phyloP scores from a whole-genome alignment of 2,329 filamentous ascomycete genomes.

The Paramyrothecium sp. region DNA sequence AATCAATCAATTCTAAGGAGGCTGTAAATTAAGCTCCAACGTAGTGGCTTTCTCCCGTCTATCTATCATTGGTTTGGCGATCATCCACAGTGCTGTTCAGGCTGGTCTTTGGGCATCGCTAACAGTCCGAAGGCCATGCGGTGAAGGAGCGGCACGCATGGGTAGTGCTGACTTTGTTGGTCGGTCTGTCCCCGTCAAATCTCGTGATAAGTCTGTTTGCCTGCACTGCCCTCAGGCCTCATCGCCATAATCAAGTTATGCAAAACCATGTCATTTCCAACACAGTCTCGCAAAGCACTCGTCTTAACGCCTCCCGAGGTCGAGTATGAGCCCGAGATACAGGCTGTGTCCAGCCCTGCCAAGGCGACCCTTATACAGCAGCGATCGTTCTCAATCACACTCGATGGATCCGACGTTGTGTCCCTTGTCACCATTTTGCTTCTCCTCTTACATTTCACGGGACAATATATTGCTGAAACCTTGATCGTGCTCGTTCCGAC shows the following conservation, averaged over 20 bases:
- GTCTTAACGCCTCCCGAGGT: constrained; percentile 15
- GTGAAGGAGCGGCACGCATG: neutral
- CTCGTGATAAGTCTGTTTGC: too few relatives aligned
- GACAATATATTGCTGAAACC: constrained; percentile 44
- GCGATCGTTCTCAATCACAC: constrained; percentile 50
- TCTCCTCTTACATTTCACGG: constrained; percentile 49
- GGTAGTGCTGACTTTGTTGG: neutral
- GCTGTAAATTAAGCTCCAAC: too few relatives aligned
- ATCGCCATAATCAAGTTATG: too few relatives aligned
- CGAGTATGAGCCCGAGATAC: constrained; percentile 13
- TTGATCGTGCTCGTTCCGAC: constrained; percentile 49
- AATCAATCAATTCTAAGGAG: too few relatives aligned
- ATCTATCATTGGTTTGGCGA: too few relatives aligned
- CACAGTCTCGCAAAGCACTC: constrained; percentile 2
- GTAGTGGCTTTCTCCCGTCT: too few relatives aligned
- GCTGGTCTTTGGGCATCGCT: too few relatives aligned
- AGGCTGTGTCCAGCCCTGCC: neutral
- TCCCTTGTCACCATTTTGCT: constrained; percentile 44
- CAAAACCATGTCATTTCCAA: neutral
- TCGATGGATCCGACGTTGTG: constrained; percentile 49
- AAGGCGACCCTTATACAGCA: constrained; percentile 34
- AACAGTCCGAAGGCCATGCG: neutral
- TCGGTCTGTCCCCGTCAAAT: neutral
- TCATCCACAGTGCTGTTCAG: too few relatives aligned
- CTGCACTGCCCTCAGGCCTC: too few relatives aligned